phyloP scores from a whole-genome alignment of 495 filamentous ascomycete species.

The Pyronema domesticum region DNA sequence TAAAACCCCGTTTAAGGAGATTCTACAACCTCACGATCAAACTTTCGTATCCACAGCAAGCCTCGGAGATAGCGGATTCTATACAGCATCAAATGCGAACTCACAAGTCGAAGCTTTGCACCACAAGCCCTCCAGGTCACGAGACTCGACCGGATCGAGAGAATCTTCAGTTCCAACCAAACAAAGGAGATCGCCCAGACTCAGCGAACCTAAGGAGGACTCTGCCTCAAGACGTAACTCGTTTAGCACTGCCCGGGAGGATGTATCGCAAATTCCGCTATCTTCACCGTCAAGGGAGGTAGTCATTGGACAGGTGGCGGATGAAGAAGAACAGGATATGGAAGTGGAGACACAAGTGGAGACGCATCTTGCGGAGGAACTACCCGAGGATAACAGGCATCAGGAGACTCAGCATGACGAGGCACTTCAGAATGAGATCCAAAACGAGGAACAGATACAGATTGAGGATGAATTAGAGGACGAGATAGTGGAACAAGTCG shows the following conservation, averaged over 20 bases:
- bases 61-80: constrained; percentile 4
- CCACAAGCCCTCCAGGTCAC: background rate
- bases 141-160: background rate
- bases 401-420: too few species aligned
- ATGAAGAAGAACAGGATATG: background rate
- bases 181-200: background rate
- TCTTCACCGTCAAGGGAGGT: background rate
- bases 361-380: too few species aligned
- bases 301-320: background rate
- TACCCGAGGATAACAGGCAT: too few species aligned
- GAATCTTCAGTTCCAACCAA: background rate
- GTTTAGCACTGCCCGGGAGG: constrained; percentile 53
- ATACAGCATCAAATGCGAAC: constrained; percentile 4
- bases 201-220: constrained; percentile 23
- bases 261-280: constrained; percentile 14
- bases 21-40: background rate
- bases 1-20: background rate
- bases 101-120: constrained; percentile 3
- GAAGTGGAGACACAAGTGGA: background rate
- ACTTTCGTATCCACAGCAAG: background rate
- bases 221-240: constrained; percentile 37
- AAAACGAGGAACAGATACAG: too few species aligned
- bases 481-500: too few species aligned
- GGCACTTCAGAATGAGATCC: too few species aligned
- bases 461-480: too few species aligned